These are phyloP conservation scores for Xylariaceae sp. DNA, from an alignment of 2,329 filamentous ascomycete species.

Conservation along the genomic window DNA sequence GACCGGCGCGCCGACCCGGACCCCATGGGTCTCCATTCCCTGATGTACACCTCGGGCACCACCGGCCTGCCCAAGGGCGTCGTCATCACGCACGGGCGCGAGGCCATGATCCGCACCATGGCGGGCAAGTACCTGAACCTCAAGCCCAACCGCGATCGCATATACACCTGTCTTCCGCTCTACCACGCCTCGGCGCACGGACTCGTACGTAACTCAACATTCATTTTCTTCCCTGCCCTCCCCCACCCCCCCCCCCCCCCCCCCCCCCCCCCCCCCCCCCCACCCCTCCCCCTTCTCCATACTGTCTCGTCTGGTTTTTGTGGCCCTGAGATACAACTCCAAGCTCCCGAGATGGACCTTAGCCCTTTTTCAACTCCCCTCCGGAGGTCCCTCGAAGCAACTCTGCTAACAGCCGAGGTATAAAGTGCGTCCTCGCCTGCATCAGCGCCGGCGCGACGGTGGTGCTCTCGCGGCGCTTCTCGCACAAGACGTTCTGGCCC, in stretches of 20 bases:
- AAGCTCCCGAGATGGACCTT: too few relatives aligned
- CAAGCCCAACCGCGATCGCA: constrained; percentile 40
- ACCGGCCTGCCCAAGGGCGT: constrained; percentile 70
- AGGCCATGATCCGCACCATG: constrained; percentile 11
- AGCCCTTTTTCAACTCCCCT: too few relatives aligned
- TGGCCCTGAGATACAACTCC: too few relatives aligned
- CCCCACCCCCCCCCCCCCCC: too few relatives aligned
- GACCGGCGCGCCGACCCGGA: constrained; percentile 43
- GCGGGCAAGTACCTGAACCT: constrained; percentile 12
- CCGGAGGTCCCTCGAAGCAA: too few relatives aligned
- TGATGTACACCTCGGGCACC: constrained; percentile 70
- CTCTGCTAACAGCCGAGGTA: too few relatives aligned
- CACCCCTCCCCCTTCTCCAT: too few relatives aligned
- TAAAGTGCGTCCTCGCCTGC: constrained; percentile 46
- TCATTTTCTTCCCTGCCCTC: too few relatives aligned
- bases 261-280: too few relatives aligned
- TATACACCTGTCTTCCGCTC: constrained; percentile 68
- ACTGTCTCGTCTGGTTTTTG: too few relatives aligned
- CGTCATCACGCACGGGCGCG: constrained; percentile 42
- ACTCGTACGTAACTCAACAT: too few relatives aligned
- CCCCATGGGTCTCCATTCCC: constrained; percentile 42
- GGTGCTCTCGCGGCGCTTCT: constrained; percentile 60
- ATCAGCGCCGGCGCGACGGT: constrained; percentile 40
- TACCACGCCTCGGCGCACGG: constrained; percentile 69
- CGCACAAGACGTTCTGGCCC: constrained; percentile 60